phyloP scores from a whole-genome alignment of 352 stramenopile species.

The Aphanomyces invadans region DNA sequence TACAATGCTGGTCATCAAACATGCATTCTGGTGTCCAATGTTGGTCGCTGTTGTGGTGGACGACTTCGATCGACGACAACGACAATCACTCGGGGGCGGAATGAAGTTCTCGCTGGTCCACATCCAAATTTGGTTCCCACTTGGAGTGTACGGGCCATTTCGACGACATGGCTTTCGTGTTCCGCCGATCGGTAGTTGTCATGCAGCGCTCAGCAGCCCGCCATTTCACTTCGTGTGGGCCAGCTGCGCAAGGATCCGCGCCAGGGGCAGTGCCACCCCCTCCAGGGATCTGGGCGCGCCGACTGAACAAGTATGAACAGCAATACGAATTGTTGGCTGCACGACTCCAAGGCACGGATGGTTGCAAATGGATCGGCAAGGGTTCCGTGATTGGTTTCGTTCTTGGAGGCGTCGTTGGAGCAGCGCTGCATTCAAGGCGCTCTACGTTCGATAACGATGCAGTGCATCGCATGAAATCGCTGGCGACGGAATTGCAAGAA shows the following conservation, averaged over 20 bases:
- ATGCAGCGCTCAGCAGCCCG: not conserved
- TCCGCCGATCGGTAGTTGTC: constrained; percentile 2
- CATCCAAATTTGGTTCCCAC: too few relatives aligned
- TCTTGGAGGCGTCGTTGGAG: not conserved
- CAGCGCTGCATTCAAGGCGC: not conserved
- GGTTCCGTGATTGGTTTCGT: not conserved
- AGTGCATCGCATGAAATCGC: not conserved
- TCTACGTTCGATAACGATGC: not conserved
- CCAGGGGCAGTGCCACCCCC: not conserved
- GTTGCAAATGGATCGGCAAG: not conserved
- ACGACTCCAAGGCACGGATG: not conserved
- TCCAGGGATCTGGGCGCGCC: not conserved
- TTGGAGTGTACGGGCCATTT: too few relatives aligned
- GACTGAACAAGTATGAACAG: not conserved
- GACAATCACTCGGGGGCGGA: not conserved
- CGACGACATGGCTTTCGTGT: not conserved
- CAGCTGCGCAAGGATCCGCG: not conserved
- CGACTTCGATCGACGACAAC: not conserved
- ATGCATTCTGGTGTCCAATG: not conserved
- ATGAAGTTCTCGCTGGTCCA: not conserved
- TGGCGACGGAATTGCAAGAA: not conserved
- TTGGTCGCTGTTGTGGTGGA: not conserved
- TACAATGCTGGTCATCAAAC: not conserved
- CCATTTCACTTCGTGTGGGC: not conserved
- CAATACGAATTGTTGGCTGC: not conserved